Evolutionary conservation across 192 early-diverging fungal genomes (phyloP).

Genomic region (Rhizophlyctis rosea): DNA sequence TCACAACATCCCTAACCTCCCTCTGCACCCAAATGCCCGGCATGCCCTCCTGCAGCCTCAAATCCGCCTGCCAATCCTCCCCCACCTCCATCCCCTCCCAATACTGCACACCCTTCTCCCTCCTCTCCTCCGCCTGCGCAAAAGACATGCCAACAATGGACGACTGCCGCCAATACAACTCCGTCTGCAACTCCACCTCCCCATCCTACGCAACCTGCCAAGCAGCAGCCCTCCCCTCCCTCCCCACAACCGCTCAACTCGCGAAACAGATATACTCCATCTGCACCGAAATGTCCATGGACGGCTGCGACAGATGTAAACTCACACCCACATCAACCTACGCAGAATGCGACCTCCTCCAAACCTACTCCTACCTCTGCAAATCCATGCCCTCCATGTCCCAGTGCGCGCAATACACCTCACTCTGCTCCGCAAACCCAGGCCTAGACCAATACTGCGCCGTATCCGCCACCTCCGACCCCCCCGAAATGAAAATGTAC

Average conservation of each 20-base stretch:
- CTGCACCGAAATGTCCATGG: conserved; percentile 45
- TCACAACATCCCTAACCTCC: conserved; percentile 25
- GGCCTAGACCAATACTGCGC: conserved; percentile 10
- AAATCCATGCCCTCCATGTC: conserved; percentile 63
- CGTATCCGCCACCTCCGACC: conserved; percentile 9
- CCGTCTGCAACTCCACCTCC: conserved; percentile 29
- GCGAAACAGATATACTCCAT: conserved; percentile 45
- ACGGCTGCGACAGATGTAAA: conserved; percentile 33
- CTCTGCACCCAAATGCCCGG: conserved; percentile 49
- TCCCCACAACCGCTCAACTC: conserved; percentile 47
- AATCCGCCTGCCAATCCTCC: conserved; percentile 24
- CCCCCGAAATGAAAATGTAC: conserved; percentile 62
- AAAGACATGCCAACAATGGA: neutral
- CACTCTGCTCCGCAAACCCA: conserved; percentile 43
- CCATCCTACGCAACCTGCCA: conserved; percentile 7
- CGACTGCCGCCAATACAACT: conserved; percentile 26
- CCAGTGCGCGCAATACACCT: conserved; percentile 49
- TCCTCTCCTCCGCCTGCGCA: conserved; percentile 44
- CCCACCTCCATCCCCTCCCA: conserved; percentile 32
- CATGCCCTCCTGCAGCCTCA: conserved; percentile 48
- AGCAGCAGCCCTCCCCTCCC: conserved; percentile 6
- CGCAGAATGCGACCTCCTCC: conserved; percentile 53
- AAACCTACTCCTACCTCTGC: conserved; percentile 55
- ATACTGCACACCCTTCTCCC: conserved; percentile 49
- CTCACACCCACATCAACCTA: conserved; percentile 14